Conservation (phyloP, 75 land plant species). For the Cupressus sempervirens region DNA sequence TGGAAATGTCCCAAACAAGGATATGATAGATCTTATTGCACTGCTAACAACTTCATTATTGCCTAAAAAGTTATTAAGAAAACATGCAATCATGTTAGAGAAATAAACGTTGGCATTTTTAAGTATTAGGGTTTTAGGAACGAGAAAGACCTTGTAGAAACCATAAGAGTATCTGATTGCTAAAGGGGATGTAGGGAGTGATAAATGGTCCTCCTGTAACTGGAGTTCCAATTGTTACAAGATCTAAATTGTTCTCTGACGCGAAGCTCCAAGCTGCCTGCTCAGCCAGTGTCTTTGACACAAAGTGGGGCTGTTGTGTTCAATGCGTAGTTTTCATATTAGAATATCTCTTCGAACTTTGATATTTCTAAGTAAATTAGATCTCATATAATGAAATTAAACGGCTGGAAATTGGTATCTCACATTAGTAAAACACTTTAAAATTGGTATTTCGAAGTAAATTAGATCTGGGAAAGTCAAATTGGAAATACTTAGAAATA, state of each 20-base stretch:
- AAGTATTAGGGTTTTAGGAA: not conserved
- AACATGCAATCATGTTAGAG: not conserved
- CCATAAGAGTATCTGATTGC: constrained; percentile 16
- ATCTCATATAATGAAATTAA: not conserved
- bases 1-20: not conserved
- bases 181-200: constrained; percentile 11
- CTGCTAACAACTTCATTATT: not conserved
- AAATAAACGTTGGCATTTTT: not conserved
- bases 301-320: constrained; percentile 7
- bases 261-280: constrained; percentile 26
- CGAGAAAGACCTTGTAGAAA: constrained; percentile 21
- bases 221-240: not conserved
- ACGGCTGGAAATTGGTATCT: not conserved
- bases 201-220: not conserved
- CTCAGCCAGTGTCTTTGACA: constrained; percentile 41
- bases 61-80: not conserved
- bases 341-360: not conserved
- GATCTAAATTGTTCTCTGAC: not conserved
- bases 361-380: not conserved
- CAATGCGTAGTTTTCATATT: not conserved
- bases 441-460: too few relatives aligned
- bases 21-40: not conserved
- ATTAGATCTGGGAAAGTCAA: not conserved
- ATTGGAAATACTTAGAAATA: not conserved
- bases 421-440: not conserved